Conservation (phyloP, 139 green algal genomes). For the Ulvella scutata region DNA sequence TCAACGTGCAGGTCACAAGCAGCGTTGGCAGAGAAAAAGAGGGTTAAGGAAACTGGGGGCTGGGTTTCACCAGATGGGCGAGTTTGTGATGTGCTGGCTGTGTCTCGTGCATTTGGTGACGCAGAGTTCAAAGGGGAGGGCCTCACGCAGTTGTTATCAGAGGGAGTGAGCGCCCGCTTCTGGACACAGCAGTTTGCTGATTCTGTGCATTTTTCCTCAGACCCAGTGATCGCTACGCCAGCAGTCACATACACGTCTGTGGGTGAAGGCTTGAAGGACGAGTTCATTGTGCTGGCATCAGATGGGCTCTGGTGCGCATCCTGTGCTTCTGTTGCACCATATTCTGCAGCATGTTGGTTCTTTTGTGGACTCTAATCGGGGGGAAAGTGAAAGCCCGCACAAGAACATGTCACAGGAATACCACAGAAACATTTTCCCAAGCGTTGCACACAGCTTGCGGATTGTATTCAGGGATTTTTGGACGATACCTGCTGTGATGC, state of each 20-base stretch:
- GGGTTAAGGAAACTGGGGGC: conserved; percentile 28
- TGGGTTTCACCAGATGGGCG: conserved; percentile 39
- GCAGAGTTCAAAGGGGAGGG: conserved; percentile 41
- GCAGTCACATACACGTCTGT: conserved; percentile 19
- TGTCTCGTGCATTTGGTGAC: conserved; percentile 44
- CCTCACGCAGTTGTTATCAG: conserved; percentile 19
- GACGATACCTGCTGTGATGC: background rate
- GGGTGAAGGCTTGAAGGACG: conserved; percentile 14
- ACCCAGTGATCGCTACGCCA: conserved; percentile 35
- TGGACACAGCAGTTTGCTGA: conserved; percentile 16
- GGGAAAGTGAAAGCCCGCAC: no score
- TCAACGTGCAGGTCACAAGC: background rate
- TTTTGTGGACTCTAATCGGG: no score
- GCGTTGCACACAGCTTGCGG: background rate
- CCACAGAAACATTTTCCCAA: no score
- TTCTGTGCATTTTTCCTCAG: conserved; percentile 22
- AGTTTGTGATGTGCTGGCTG: conserved; percentile 43
- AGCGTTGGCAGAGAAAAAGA: conserved; percentile 21
- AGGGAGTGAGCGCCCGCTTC: conserved; percentile 15
- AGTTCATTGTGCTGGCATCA: conserved; percentile 40
- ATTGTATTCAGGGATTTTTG: background rate
- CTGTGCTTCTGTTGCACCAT: background rate
- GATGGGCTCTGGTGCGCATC: conserved; percentile 31
- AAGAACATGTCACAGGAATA: no score
- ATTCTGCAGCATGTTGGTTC: background rate